Evolutionary conservation across 805 yeast species (phyloP), one percentile per base, ranked within the genome.

Genomic region (Monosporozyma unispora): DNA sequence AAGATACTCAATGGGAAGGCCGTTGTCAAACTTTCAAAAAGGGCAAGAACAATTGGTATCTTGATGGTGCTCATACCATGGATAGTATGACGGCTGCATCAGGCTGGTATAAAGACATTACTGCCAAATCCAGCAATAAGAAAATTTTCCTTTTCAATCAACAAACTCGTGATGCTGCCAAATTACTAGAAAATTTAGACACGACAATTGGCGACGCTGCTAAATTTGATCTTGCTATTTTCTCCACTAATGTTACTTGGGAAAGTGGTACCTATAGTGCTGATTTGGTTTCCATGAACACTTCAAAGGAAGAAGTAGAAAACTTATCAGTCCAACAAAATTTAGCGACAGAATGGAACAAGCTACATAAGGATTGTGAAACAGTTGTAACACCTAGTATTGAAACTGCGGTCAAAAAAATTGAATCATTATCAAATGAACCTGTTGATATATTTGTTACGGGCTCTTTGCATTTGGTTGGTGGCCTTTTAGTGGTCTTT

Each of bases 11-110:
- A 43, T 93, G 98, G 96, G 93, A 93, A n/a, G 99, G 99, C 0
- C 74, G 99, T 57, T 91, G 98, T 58, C 97, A 95, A 68, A 74
- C 80, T 1, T 66, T 87, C 28, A 52, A 57, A 5, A 74, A 70
- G 22, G 70, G 71, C 23, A 67, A 69, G 14, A 69, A 71, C 22
- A 77, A 76, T n/a, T 93, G 96, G 96, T 82, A 70, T 54, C 68
- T 91, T 14, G 99, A 93, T 68, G 99, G 99, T 18, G 98, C 99
- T 0, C 99, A 93, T 59, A 93, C 99, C 0, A 70, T 76, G 44
- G 99, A 93, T 60, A 86, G 96, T 51, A 78, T 95, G 22, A 73
- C 73, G 28, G 95, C 82, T n/a, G 86, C 96, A 0, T 75, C 91
- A 0, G 69, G 67, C 9, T 93, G 99, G 99, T 87, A 84, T 58